phyloP scores from a whole-genome alignment of 495 filamentous ascomycete species.

The Xanthoparmelia taractica region DNA sequence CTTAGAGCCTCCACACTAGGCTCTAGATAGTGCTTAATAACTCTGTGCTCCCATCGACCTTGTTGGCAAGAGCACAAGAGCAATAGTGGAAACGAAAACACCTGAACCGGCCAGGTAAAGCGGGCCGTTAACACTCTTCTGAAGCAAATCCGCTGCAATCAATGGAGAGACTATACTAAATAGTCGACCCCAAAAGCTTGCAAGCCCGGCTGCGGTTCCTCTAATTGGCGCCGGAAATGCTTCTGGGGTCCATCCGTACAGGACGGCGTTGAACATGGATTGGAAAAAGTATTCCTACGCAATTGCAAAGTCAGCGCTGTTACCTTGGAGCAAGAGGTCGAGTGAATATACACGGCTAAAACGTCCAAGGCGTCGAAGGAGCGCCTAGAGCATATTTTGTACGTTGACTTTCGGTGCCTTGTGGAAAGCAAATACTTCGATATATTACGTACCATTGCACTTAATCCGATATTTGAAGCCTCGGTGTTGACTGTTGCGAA shows the following conservation, averaged over 20 bases:
- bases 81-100: constrained; percentile 38
- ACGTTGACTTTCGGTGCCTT: not conserved
- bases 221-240: constrained; percentile 48
- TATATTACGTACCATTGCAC: constrained; percentile 27
- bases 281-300: constrained; percentile 41
- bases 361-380: too few species aligned
- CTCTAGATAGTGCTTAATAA: constrained; percentile 12
- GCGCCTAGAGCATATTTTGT: not conserved
- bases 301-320: not conserved
- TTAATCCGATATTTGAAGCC: constrained; percentile 39
- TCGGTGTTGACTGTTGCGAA: constrained; percentile 38
- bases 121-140: constrained; percentile 30
- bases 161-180: constrained; percentile 40
- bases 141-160: constrained; percentile 33
- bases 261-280: constrained; percentile 46
- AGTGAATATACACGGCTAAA: not conserved
- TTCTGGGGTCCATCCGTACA: constrained; percentile 52
- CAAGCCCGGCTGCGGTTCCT: constrained; percentile 45
- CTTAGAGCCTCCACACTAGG: not conserved
- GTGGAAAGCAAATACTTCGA: not conserved
- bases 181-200: constrained; percentile 42
- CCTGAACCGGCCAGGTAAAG: constrained; percentile 40
- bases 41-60: constrained; percentile 29
- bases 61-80: constrained; percentile 34
- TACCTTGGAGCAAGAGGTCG: not conserved